Percentiles rank a stretch among this genome's conserved stretches.
phyloP scores from a whole-genome alignment of 345 rosid species.

The Arabidopsis arenosa region DNA sequence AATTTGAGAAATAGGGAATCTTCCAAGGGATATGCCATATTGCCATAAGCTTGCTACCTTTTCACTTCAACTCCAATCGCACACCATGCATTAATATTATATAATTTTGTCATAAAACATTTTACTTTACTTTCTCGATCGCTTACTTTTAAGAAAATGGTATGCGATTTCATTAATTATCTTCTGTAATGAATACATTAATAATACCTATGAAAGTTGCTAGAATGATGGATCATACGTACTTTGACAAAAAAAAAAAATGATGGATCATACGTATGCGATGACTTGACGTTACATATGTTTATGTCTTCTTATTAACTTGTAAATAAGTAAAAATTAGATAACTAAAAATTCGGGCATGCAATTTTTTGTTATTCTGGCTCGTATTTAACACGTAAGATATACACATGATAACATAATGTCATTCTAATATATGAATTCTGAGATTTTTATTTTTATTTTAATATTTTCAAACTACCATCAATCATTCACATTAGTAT shows the following conservation, averaged over 20 bases:
- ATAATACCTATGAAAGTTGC: slow-evolving; percentile 1
- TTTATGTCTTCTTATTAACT: slow-evolving; percentile 1
- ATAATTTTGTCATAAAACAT: slow-evolving; percentile 1
- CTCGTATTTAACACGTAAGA: neutral
- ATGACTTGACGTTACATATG: slow-evolving; percentile 26
- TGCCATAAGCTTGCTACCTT: slow-evolving; percentile 23
- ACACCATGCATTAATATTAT: slow-evolving; percentile 20
- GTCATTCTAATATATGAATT: neutral
- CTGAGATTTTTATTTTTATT: too few relatives aligned
- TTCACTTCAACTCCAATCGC: slow-evolving; percentile 41
- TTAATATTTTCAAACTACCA: too few relatives aligned
- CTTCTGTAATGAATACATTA: slow-evolving; percentile 8
- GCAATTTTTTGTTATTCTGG: slow-evolving; percentile 3
- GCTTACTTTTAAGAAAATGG: slow-evolving; percentile 30
- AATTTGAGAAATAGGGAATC: slow-evolving; percentile 36
- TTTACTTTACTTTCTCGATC: slow-evolving; percentile 22
- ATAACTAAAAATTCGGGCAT: neutral
- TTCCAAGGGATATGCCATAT: slow-evolving; percentile 39
- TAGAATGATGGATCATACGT: slow-evolving; percentile 28
- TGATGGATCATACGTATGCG: slow-evolving; percentile 31
- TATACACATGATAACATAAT: slow-evolving; percentile 6
- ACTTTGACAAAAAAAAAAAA: neutral
- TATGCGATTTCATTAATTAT: neutral
- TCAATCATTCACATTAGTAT: neutral
- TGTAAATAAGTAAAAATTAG: neutral